These are phyloP conservation scores for Endotrypanum monterogeii DNA, from an alignment of 208 protist species.

Conservation along the genomic window DNA sequence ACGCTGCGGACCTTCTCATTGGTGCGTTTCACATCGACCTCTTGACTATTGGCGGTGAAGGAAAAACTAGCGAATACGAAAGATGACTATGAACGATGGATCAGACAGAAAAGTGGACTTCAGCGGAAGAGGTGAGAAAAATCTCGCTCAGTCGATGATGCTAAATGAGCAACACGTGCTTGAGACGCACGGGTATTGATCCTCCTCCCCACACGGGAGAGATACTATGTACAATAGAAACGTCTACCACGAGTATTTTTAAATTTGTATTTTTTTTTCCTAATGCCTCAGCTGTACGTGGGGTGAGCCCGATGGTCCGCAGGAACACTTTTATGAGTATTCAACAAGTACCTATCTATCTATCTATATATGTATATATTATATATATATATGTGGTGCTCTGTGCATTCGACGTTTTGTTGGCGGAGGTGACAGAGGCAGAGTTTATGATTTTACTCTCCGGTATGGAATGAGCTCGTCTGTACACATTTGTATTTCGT, in stretches of 20 bases:
- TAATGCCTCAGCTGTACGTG: background rate
- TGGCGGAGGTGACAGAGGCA: too few relatives aligned
- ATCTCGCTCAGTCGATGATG: background rate
- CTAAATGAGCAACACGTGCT: background rate
- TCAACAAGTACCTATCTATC: too few relatives aligned
- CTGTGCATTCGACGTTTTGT: too few relatives aligned
- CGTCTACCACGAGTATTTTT: background rate
- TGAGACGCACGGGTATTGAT: background rate
- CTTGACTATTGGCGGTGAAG: background rate
- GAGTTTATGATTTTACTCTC: too few relatives aligned
- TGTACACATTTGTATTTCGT: background rate
- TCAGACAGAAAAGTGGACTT: too few relatives aligned
- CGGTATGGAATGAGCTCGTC: background rate
- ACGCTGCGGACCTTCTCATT: background rate
- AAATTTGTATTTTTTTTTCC: background rate
- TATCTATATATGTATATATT: too few relatives aligned
- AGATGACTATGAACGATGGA: background rate
- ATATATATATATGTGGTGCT: too few relatives aligned
- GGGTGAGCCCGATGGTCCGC: background rate
- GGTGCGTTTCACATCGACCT: background rate
- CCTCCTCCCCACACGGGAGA: too few relatives aligned
- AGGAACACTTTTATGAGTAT: too few relatives aligned
- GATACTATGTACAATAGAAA: background rate
- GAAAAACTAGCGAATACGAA: background rate
- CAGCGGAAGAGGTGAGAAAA: background rate